These are phyloP conservation scores for Penicillium pulvis DNA, from an alignment of 495 filamentous ascomycete species.

Conservation along the genomic window DNA sequence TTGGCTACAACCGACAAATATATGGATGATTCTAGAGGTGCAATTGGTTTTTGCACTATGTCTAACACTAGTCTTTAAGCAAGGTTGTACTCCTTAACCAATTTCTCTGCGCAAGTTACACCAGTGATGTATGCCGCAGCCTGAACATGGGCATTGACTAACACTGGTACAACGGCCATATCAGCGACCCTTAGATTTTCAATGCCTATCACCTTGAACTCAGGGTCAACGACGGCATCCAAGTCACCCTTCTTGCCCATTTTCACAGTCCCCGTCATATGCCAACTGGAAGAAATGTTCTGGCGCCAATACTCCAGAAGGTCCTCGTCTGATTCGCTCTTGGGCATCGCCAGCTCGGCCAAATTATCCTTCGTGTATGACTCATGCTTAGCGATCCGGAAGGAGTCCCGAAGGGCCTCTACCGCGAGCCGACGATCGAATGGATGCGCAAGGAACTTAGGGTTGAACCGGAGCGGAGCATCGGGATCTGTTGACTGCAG, in stretches of 20 bases:
- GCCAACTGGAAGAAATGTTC: constrained; percentile 37
- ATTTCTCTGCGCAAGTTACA: constrained; percentile 27
- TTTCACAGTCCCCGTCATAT: constrained; percentile 57
- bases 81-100: constrained; percentile 22
- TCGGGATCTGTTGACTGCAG: constrained; percentile 54
- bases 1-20: too few relatives aligned
- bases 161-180: constrained; percentile 58
- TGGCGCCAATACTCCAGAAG: constrained; percentile 51
- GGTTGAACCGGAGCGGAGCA: constrained; percentile 54
- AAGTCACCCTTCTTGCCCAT: constrained; percentile 49
- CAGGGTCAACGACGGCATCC: constrained; percentile 49
- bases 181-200: constrained; percentile 59
- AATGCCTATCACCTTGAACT: constrained; percentile 54
- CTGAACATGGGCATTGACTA: constrained; percentile 37
- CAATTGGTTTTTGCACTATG: too few relatives aligned
- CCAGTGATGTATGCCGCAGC: constrained; percentile 31
- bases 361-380: constrained; percentile 29
- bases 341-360: constrained; percentile 41
- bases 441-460: constrained; percentile 53
- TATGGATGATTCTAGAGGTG: too few relatives aligned
- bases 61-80: not conserved
- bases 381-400: constrained; percentile 32
- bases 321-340: constrained; percentile 53
- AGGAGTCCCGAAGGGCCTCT: constrained; percentile 51
- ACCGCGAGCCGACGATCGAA: constrained; percentile 57